phyloP scores from a whole-genome alignment of 345 rosid genomes.

The Brassica carinata region DNA sequence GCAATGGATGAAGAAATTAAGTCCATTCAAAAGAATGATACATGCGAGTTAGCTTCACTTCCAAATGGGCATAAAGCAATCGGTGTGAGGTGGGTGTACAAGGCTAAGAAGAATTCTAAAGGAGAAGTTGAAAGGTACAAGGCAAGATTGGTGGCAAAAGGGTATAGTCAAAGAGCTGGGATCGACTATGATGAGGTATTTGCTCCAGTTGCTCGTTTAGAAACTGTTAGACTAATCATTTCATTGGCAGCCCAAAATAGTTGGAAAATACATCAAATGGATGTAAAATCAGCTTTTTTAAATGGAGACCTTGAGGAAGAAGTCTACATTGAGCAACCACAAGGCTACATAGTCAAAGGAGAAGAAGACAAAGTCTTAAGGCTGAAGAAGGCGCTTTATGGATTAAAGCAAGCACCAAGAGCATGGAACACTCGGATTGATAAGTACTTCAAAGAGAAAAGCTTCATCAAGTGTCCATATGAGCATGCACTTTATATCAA shows the following conservation, averaged over 20 bases:
- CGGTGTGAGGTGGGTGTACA: not conserved
- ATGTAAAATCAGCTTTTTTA: not conserved
- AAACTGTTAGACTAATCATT: not conserved
- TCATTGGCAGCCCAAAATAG: not conserved
- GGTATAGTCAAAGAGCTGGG: not conserved
- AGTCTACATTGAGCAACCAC: not conserved
- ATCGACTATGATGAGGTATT: not conserved
- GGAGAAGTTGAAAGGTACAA: constrained; percentile 1
- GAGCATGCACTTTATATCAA: constrained; percentile 10
- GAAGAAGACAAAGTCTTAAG: not conserved
- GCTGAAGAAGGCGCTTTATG: not conserved
- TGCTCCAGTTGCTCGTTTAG: not conserved
- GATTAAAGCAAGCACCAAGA: not conserved
- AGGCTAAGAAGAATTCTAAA: not conserved
- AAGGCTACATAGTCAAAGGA: not conserved
- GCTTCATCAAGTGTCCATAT: constrained; percentile 3
- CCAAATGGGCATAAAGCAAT: not conserved
- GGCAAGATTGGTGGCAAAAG: not conserved
- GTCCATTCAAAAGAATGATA: too few relatives aligned
- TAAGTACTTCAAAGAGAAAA: not conserved
- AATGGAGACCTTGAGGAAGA: not conserved
- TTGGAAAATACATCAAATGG: not conserved
- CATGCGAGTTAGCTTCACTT: too few relatives aligned
- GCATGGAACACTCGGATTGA: not conserved
- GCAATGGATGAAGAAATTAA: too few relatives aligned